These are phyloP conservation scores for Ambispora gerdemannii DNA, from an alignment of 192 early-diverging fungal species.

Conservation along the genomic window DNA sequence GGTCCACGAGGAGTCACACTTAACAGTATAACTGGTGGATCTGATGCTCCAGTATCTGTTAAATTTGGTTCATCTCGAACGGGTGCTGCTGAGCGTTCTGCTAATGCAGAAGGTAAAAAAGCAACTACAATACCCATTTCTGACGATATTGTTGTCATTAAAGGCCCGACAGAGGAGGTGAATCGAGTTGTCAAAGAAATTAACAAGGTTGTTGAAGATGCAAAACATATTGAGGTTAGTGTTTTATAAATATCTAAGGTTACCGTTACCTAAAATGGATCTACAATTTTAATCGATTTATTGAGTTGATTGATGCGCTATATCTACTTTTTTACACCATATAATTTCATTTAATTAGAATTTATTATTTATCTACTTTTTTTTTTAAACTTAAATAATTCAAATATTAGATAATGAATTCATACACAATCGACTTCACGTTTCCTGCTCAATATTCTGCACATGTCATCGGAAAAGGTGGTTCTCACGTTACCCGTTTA, in stretches of 20 bases:
- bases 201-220: constrained; percentile 59
- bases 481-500: constrained; percentile 75
- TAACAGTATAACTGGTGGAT: constrained; percentile 64
- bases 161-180: constrained; percentile 77
- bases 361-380: no score
- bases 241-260: no score
- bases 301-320: no score
- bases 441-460: constrained; percentile 66
- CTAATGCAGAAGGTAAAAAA: constrained; percentile 49
- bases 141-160: constrained; percentile 72
- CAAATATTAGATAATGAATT: constrained; percentile 52
- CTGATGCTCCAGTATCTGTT: constrained; percentile 64
- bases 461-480: constrained; percentile 88
- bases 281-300: no score
- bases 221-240: constrained; percentile 65
- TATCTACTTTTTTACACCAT: no score
- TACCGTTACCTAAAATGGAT: no score
- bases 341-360: no score
- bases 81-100: constrained; percentile 41
- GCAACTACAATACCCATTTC: constrained; percentile 39
- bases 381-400: background rate
- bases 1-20: constrained; percentile 72
- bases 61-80: constrained; percentile 58
- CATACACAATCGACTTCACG: constrained; percentile 64
- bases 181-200: constrained; percentile 69